These are phyloP conservation scores for Arabis hirsuta DNA, from an alignment of 345 rosid genomes.

Conservation along the genomic window DNA sequence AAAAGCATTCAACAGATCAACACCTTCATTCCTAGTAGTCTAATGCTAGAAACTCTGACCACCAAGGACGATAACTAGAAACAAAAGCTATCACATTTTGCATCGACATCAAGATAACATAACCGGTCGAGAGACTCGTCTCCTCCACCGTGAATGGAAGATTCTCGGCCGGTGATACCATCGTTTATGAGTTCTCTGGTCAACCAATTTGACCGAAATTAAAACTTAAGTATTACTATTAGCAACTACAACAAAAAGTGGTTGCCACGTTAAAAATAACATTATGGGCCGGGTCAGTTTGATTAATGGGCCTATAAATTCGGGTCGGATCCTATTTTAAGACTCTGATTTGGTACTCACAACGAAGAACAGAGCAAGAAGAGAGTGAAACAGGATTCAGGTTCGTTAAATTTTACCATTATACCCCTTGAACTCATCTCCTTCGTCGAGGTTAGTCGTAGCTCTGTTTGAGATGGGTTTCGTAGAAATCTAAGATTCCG, in stretches of 20 bases:
- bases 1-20: too few relatives aligned
- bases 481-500: background rate
- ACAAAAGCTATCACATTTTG: constrained; percentile 47
- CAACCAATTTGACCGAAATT: constrained; percentile 13
- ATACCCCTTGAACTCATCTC: constrained; percentile 9
- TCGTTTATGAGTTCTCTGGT: constrained; percentile 25
- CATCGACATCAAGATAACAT: constrained; percentile 48
- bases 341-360: background rate
- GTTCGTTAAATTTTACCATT: constrained; percentile 11
- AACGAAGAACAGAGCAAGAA: background rate
- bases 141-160: constrained; percentile 19
- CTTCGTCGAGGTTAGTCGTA: constrained; percentile 17
- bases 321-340: constrained; percentile 24
- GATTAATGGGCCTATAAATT: background rate
- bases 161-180: constrained; percentile 30
- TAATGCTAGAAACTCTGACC: constrained; percentile 50
- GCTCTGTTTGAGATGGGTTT: constrained; percentile 9
- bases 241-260: constrained; percentile 5
- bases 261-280: constrained; percentile 20
- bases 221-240: background rate
- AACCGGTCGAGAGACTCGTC: constrained; percentile 26
- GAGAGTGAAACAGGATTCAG: constrained; percentile 7
- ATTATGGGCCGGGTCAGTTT: constrained; percentile 13
- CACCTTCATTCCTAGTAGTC: too few relatives aligned
- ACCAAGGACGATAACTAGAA: constrained; percentile 58